Evolutionary conservation across 1,139 yeast species (phyloP), one percentile per base, ranked within the genome.

Genomic region (Blastobotrys proliferans): DNA sequence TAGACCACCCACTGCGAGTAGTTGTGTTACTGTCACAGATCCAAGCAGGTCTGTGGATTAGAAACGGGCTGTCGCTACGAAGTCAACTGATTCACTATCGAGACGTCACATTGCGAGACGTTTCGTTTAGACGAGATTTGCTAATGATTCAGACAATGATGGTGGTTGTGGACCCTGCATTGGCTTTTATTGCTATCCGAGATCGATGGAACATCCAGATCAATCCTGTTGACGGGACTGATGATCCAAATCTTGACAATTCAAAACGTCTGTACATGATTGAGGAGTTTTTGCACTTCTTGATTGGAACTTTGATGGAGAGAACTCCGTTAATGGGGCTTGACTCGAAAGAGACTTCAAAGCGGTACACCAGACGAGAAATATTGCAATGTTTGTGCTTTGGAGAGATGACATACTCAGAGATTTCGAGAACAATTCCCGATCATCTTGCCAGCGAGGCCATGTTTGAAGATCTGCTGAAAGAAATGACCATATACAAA

Each of bases 11-110:
- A 0, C 64, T 92, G 18, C 72, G 95, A 46, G 83, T 92, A 0
- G 61, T 86, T 25, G 94, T 84, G 0, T 65, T 85, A 17, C 70
- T 82, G 6, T 72, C 90, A 0, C 97, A 92, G 59, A 79, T 88
- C 13, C 77, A 79, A 36, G 73, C 77, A 1, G 95, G 95, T 0
- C 76, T 83, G 49, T 92, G 97, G 97, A 86, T 92, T 3, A 75
- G 97, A 60, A 92, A 92, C 59, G 90, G 90, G 0, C 74, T 78
- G 49, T 82, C 92, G 35, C 79, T 87, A 10, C 73, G 84, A 40
- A 80, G 81, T 26, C 97, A 92, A 57, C 72, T 84, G 52, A 83
- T 81, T 52, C 79, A 88, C 50, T 92, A 92, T 60, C 76, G 85
- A 33, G 83, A 78, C 48, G 76, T 88, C n/a, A 85, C 88, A 6